Evolutionary conservation across 225 moss, liverwort and hornwort species (phyloP).

Genomic region (Polytrichum formosum): DNA sequence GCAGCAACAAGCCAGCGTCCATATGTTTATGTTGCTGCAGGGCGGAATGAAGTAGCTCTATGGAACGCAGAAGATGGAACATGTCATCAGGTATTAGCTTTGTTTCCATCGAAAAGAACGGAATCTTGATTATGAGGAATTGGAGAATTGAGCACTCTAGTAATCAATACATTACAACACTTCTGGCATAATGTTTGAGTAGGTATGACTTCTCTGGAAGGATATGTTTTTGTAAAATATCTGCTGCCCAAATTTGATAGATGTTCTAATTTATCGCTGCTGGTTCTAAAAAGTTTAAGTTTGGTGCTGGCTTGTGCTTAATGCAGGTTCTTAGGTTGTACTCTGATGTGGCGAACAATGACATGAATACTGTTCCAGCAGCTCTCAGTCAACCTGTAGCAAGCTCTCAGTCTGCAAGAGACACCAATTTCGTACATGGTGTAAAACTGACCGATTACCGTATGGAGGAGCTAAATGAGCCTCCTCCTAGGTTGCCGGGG

Average conservation of each 20-base stretch:
- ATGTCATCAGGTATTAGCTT: constrained; percentile 76
- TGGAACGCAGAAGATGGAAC: constrained; percentile 98
- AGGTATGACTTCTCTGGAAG: no score
- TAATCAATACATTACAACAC: no score
- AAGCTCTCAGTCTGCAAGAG: constrained; percentile 48
- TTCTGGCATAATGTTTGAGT: no score
- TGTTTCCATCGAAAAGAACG: no score
- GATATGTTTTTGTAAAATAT: no score
- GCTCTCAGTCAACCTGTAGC: constrained; percentile 63
- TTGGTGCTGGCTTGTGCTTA: no score
- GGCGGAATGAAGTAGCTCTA: constrained; percentile 84
- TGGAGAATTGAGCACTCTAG: no score
- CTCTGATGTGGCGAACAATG: constrained; percentile 49
- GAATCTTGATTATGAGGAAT: background rate
- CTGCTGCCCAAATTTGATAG: no score
- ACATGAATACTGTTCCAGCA: constrained; percentile 63
- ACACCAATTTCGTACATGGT: constrained; percentile 30
- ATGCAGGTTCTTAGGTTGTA: constrained; percentile 78
- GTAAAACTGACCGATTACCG: constrained; percentile 64
- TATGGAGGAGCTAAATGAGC: constrained; percentile 90
- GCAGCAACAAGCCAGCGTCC: constrained; percentile 65
- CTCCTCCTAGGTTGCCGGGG: constrained; percentile 85
- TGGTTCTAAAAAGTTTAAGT: no score
- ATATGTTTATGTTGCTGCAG: constrained; percentile 89
- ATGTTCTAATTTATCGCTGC: no score